Evolutionary conservation across 192 early-diverging fungal species (phyloP), one percentile per base, ranked within the genome.

Genomic region (Rhizophagus sp.): DNA sequence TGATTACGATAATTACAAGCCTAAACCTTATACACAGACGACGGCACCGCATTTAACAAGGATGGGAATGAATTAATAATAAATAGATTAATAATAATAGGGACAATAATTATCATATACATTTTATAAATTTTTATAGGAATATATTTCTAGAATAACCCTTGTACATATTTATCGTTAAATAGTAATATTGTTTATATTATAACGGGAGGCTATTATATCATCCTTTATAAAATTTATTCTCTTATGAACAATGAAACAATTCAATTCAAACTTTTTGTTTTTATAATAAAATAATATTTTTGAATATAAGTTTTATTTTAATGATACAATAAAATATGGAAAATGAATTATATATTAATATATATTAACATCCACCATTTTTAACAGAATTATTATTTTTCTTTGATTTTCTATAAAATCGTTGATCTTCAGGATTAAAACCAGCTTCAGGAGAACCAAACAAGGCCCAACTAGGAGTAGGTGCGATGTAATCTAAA

Each of bases 401-500:
- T 57, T 84, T 81, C 65, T 84, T 84, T 52, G 83, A 80, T 70
- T 93, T 94, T 30, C 91, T 82, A 69, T 91, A 90, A 74, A 83
- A 89, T 36, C 93, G 79, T 13, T 90, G 90, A 81, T 93, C 91
- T 15, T 90, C 84, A 30, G 93, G 93, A 82, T 93, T 89, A 82
- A 94, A 94, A 2, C 93, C 93, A 75, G 85, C 87, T 62, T 88
- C 87, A 24, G 88, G 83, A 79, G 86, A 85, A 34, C 93, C 93
- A 84, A 91, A 92, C 34, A 92, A 81, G 0, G 91, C 93, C 92
- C 92, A 94, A 0, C 85, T 81, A 19, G 93, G 93, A 13, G 92
- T 93, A 79, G 88, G 87, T 13, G 86, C 88, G 84, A 90, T 89
- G 71, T 92, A 94, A 79, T 94, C 93, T 83, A 90, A 73, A 50